Evolutionary conservation across 2,329 filamentous ascomycete genomes (phyloP), one percentile per base, ranked within the genome.

Genomic region (Botrytis aclada): DNA sequence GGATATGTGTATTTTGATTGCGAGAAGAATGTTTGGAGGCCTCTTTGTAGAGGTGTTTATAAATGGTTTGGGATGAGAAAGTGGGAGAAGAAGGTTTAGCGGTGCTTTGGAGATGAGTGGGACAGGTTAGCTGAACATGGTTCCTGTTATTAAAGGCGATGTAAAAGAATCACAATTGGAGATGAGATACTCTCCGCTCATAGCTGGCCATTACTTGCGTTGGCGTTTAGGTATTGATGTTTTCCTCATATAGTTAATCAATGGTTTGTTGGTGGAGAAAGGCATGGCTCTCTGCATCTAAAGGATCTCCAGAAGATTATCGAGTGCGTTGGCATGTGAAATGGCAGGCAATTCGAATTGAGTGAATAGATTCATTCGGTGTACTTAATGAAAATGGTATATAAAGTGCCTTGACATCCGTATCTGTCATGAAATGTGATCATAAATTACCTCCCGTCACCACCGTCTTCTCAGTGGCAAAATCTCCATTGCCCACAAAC

Each of bases 1-100:
- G 67, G 67, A 37, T 70, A 70, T 45, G 67, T 70, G 14, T n/a
- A 70, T 62, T 70, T 70, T 37, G 54, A 62, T 61, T 25, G 51
- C 20, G 67, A 70, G 8, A 62, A n/a, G 67, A 70, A 22, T 9
- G 22, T 70, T 20, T 70, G 67, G 67, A 22, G 25, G 20, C 67
- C 67, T 1, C 39, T 70, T 41, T 70, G 67, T n/a, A 56, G 54
- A 70, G 29, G 67, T 22, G 56, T 70, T n/a, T 43, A 70, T 37
- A 61, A 37, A 22, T 56, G 47, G 47, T 43, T 56, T 69, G 10
- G 34, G 1, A 69, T 69, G 65, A 56, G 18, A 8, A 56, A 56
- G 37, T 69, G 65, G 65, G 47, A 69, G 47, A 32, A 41, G 8
- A 56, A 32, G n/a, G 9, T 69, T 22, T 29, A 56, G 34, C 22